phyloP scores from a whole-genome alignment of 2,329 filamentous ascomycete species.

The Penicillium sp. region DNA sequence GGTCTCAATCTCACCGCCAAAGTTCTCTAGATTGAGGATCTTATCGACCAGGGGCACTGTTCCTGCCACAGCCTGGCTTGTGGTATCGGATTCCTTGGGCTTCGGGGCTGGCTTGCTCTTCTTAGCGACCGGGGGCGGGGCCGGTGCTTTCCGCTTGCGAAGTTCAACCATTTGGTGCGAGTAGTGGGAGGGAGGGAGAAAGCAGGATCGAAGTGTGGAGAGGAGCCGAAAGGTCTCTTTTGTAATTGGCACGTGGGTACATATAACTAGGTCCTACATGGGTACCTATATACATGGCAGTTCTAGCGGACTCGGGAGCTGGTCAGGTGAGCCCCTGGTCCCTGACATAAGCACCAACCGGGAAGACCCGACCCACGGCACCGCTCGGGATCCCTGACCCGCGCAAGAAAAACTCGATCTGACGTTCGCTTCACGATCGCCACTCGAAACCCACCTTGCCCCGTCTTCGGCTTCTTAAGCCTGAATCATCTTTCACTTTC shows the following conservation, averaged over 20 bases:
- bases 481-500: constrained; percentile 16
- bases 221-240: neutral
- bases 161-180: constrained; percentile 53
- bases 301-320: too few species aligned
- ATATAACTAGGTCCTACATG: neutral
- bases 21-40: constrained; percentile 52
- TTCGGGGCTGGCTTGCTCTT: constrained; percentile 31
- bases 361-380: constrained; percentile 26
- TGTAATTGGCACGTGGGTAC: neutral
- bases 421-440: constrained; percentile 20
- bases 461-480: constrained; percentile 5
- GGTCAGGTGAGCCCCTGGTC: neutral
- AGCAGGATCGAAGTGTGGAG: constrained; percentile 1
- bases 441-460: constrained; percentile 16
- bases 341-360: constrained; percentile 17
- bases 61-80: constrained; percentile 13
- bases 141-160: constrained; percentile 60
- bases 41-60: constrained; percentile 46
- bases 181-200: neutral
- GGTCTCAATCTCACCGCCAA: constrained; percentile 72
- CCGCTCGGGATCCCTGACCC: constrained; percentile 16
- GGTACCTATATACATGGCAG: neutral
- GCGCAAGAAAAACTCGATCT: constrained; percentile 18
- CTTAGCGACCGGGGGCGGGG: constrained; percentile 41
- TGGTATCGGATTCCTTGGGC: constrained; percentile 27